Evolutionary conservation across 129 eudicot species (phyloP), one percentile per base, ranked within the genome.

Genomic region (Solidago caesia): DNA sequence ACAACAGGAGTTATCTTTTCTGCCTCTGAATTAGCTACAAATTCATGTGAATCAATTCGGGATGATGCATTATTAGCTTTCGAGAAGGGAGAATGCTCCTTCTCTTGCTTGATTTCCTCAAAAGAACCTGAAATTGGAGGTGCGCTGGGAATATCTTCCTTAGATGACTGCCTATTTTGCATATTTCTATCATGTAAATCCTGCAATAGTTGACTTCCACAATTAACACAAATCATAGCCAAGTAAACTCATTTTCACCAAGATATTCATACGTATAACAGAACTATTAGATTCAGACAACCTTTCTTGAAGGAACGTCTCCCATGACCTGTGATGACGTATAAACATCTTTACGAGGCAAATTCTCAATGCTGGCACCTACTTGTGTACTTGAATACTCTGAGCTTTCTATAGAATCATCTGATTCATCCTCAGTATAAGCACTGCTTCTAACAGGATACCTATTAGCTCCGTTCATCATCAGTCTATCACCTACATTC

Each of bases 131-230:
- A 81, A 84, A 88, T 81, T 5, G 94, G 97, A 67, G 97, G 97
- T 53, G 97, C 94, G 48, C 89, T 91, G 5, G 97, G 97, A 80
- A 77, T 70, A 73, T 88, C 96, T 77, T 84, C 88, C 79, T 77
- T 82, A 6, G 72, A 68, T 64, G 81, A 72, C 74, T 68, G 68
- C 13, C 59, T 62, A 60, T 81, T 83, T 79, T 85, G 83, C 64
- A 78, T 76, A 59, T 73, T 78, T 72, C 70, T 70, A 55, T 55
- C 70, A 68, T 44, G 51, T 12, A 65, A 44, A n/a, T 83, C 79
- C 88, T 83, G 83, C 41, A 66, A 52, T 7, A 65, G 68, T 42
- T 62, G 61, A 72, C 26, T 33, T 33, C 39, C 39, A 33, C 39
- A 33, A 33, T 33, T 33, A 53, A 53, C 59, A 53, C 16, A 53